A percentile compares a stretch with the other conserved stretches of the same genome.
These are phyloP conservation scores for Tagetes patula DNA, from an alignment of 129 eudicot species.

Conservation along the genomic window DNA sequence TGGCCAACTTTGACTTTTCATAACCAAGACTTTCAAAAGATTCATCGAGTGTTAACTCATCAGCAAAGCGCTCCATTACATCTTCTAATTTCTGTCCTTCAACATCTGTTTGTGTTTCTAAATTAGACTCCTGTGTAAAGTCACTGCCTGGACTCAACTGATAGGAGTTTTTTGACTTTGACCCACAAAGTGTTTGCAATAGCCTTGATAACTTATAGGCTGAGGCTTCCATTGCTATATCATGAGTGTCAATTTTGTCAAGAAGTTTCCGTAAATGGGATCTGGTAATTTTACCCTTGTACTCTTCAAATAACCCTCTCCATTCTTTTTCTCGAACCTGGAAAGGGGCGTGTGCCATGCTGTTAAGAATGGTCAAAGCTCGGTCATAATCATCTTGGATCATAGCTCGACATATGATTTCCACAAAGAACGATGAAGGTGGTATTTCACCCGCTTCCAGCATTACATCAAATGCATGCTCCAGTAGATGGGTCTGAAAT, in stretches of 20 bases:
- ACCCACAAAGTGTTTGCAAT: constrained; percentile 55
- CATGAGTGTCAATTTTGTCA: constrained; percentile 36
- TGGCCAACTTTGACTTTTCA: constrained; percentile 28
- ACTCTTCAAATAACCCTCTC: constrained; percentile 58
- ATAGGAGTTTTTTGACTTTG: constrained; percentile 33
- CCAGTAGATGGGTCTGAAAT: constrained; percentile 73
- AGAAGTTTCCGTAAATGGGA: constrained; percentile 42
- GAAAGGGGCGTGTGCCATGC: constrained; percentile 82
- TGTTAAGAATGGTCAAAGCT: constrained; percentile 56
- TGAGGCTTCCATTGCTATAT: constrained; percentile 53
- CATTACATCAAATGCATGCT: constrained; percentile 81
- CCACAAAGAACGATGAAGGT: constrained; percentile 55
- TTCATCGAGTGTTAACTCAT: constrained; percentile 35
- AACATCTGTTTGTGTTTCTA: constrained; percentile 21
- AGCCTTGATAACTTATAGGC: constrained; percentile 53
- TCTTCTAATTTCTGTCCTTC: constrained; percentile 20
- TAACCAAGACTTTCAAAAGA: constrained; percentile 18
- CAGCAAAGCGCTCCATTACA: constrained; percentile 33
- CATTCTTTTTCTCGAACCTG: constrained; percentile 66
- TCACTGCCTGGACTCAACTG: not conserved
- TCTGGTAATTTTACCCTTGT: constrained; percentile 51
- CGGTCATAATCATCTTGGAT: constrained; percentile 47
- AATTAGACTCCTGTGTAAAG: not conserved
- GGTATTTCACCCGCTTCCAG: constrained; percentile 90
- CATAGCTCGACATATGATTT: constrained; percentile 65